Conservation (phyloP, 305 asterid species). For the Ruellia speciosa region DNA sequence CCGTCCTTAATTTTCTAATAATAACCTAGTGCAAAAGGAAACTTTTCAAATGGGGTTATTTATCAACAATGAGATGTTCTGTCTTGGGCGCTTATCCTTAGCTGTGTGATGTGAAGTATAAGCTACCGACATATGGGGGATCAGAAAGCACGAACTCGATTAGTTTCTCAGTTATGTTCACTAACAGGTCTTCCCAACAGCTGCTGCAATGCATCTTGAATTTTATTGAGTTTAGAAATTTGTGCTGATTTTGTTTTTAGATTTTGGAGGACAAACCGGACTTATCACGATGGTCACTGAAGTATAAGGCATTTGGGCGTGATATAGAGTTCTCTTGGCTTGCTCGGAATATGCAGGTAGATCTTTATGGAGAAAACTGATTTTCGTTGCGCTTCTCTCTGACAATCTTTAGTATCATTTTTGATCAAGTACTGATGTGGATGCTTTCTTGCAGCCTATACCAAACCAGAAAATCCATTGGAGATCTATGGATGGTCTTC, state of each 20-base stretch:
- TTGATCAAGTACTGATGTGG: slow-evolving; percentile 15
- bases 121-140: not conserved
- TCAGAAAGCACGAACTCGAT: not conserved
- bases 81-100: not conserved
- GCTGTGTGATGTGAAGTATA: not conserved
- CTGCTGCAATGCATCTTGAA: not conserved
- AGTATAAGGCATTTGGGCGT: slow-evolving; percentile 82
- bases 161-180: slow-evolving; percentile 3
- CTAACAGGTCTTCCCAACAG: not conserved
- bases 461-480: slow-evolving; percentile 89
- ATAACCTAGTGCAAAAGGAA: too few species aligned
- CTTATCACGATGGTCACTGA: slow-evolving; percentile 75
- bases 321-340: slow-evolving; percentile 88
- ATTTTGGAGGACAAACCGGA: slow-evolving; percentile 85
- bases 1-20: too few species aligned
- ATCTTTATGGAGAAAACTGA: not conserved
- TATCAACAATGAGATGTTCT: too few species aligned
- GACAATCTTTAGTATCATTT: slow-evolving; percentile 6
- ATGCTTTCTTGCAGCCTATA: slow-evolving; percentile 56
- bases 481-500: slow-evolving; percentile 93
- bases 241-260: slow-evolving; percentile 34
- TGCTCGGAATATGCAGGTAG: slow-evolving; percentile 89
- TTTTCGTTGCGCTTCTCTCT: slow-evolving; percentile 5
- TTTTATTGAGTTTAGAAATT: slow-evolving; percentile 18
- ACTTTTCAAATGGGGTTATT: not conserved